Evolutionary conservation across 2,329 filamentous ascomycete genomes (phyloP), one percentile per base, ranked within the genome.

Genomic region (Colletotrichum chrysophilum): DNA sequence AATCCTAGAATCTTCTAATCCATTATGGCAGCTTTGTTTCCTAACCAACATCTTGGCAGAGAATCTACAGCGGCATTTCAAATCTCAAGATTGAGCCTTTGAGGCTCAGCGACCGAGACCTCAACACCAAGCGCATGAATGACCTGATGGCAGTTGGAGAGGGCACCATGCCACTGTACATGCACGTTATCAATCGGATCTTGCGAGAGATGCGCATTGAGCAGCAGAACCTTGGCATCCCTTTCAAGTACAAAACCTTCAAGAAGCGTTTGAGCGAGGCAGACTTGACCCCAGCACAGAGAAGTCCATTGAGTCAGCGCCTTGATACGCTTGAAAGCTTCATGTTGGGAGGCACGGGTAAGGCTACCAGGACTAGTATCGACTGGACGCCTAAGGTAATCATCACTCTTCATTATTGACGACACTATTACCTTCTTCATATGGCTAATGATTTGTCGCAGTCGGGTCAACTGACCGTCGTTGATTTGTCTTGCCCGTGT

Each of bases 401-500:
- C 43, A 52, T 77, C 55, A 61, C 6, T 8, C 13, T 26, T 24
- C 10, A 13, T 8, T 3, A 16, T 8, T 21, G 36, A 18, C 16
- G 10, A 4, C 48, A 18, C 18, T 8, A 4, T 30, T 10, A 6
- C 7, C 13, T 18, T 10, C 7, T 9, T 8, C 16, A 4, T 14
- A 13, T 8, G n/a, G 16, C 36, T 32, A 16, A 48, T n/a, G 60
- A 14, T 26, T 12, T 7, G 8, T 48, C 24, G 7, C 5, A 86
- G 66, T 83, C 88, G 0, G 91, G 91, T 2, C 84, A 86, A 13
- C 83, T 94, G 0, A 94, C 91, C 0, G 93, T 95, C 65, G 85
- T 96, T 7, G 94, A 97, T 79, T 85, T 97, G 0, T 94, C 91
- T 0, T 95, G 94, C 80, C 93, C 94, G 0, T 95, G 93, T 78